phyloP scores from a whole-genome alignment of 2,329 filamentous ascomycete species.

The Hymenoscyphus infarciens region DNA sequence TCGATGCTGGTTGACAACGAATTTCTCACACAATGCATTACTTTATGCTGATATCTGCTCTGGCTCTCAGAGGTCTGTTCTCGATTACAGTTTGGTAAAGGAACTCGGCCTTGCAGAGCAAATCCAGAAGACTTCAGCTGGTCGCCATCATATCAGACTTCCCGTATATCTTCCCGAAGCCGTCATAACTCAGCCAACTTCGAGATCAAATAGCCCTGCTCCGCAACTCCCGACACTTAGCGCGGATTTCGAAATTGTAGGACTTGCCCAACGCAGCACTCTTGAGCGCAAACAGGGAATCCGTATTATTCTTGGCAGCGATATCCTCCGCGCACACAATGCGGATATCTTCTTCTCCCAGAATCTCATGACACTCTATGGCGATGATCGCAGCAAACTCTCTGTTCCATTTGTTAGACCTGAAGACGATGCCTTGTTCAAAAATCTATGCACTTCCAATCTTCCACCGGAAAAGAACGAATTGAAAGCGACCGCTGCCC shows the following conservation, averaged over 20 bases:
- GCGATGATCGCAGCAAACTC: constrained; percentile 81
- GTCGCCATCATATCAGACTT: constrained; percentile 66
- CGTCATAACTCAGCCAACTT: constrained; percentile 71
- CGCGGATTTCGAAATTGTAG: constrained; percentile 72
- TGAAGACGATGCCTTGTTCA: constrained; percentile 80
- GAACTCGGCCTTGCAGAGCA: constrained; percentile 68
- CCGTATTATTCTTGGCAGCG: constrained; percentile 86
- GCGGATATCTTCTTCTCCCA: constrained; percentile 91
- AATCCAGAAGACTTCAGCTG: constrained; percentile 63
- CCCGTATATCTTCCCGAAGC: constrained; percentile 90
- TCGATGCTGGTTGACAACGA: constrained; percentile 87
- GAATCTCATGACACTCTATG: constrained; percentile 82
- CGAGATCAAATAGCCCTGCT: constrained; percentile 67
- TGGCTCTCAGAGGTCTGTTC: constrained; percentile 81
- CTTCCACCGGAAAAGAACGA: constrained; percentile 53
- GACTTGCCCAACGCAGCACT: constrained; percentile 50
- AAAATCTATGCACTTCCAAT: constrained; percentile 65
- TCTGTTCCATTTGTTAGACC: constrained; percentile 90
- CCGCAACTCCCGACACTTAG: constrained; percentile 79
- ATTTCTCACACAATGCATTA: constrained; percentile 84
- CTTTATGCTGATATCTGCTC: constrained; percentile 91
- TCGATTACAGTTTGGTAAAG: constrained; percentile 71
- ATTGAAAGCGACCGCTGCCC: constrained; percentile 44
- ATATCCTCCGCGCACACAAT: constrained; percentile 78
- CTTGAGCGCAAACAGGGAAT: constrained; percentile 59